Conservation (phyloP, 2,329 filamentous ascomycete species). For the Ophiostoma sp. region DNA sequence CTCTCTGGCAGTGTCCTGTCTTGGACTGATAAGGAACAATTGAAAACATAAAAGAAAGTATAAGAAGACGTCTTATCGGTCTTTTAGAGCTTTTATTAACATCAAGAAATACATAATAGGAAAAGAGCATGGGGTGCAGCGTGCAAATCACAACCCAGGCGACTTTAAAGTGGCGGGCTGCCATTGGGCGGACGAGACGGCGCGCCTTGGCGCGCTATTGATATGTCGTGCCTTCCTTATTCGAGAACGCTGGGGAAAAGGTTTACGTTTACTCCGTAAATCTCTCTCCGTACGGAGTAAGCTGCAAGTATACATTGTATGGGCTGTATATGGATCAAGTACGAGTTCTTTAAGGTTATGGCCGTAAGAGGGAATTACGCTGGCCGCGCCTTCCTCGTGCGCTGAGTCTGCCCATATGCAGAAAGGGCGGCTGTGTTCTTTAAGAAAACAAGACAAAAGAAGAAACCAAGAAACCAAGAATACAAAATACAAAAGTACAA, state of each 20-base stretch:
- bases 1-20: slow-evolving; percentile 9
- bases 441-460: no score
- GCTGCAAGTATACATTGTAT: neutral
- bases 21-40: slow-evolving; percentile 27
- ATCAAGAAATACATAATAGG: slow-evolving; percentile 37
- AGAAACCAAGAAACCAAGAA: neutral
- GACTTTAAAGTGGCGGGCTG: slow-evolving; percentile 16
- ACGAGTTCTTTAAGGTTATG: neutral
- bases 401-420: neutral
- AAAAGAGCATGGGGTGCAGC: slow-evolving; percentile 27
- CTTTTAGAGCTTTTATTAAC: slow-evolving; percentile 30
- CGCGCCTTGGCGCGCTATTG: slow-evolving; percentile 18
- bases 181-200: slow-evolving; percentile 18
- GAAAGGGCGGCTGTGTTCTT: neutral
- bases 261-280: slow-evolving; percentile 3
- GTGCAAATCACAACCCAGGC: slow-evolving; percentile 11
- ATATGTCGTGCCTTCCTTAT: slow-evolving; percentile 9
- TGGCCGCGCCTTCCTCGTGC: neutral
- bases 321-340: neutral
- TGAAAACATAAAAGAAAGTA: slow-evolving; percentile 24
- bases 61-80: slow-evolving; percentile 33
- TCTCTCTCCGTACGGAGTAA: neutral
- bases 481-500: neutral
- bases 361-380: neutral
- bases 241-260: neutral